Evolutionary conservation across 2,329 filamentous ascomycete species (phyloP).

Genomic region (Erysiphe neolycopersici): DNA sequence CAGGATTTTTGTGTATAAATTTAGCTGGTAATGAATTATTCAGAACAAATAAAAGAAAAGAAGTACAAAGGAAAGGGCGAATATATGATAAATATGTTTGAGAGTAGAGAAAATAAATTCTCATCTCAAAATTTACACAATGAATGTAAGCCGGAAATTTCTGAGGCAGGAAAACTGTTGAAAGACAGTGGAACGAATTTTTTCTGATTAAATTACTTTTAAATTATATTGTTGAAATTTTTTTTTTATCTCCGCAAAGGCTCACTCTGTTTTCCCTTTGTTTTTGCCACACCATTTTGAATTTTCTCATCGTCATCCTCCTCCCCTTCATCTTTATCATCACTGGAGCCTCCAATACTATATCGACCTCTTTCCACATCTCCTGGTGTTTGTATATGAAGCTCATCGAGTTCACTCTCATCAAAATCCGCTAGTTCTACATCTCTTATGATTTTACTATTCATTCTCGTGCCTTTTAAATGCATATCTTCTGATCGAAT

Average conservation of each 20-base stretch:
- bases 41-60: too few species aligned
- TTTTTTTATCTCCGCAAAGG: not conserved
- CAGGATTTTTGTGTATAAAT: too few species aligned
- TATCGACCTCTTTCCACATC: conserved; percentile 22
- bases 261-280: conserved; percentile 4
- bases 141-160: too few species aligned
- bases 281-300: conserved; percentile 6
- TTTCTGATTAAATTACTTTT: too few species aligned
- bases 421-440: conserved; percentile 39
- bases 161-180: too few species aligned
- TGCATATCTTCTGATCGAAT: conserved; percentile 7
- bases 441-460: conserved; percentile 16
- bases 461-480: conserved; percentile 18
- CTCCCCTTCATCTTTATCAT: conserved; percentile 17
- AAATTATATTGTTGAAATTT: too few species aligned
- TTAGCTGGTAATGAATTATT: too few species aligned
- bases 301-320: conserved; percentile 4
- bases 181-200: too few species aligned
- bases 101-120: too few species aligned
- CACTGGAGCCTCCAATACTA: conserved; percentile 28
- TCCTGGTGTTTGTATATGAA: conserved; percentile 18
- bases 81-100: too few species aligned
- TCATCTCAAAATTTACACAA: too few species aligned
- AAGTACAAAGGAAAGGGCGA: too few species aligned
- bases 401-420: conserved; percentile 35